These are phyloP conservation scores for Wickerhamiella brachini DNA, from an alignment of 805 yeast species.

Conservation along the genomic window DNA sequence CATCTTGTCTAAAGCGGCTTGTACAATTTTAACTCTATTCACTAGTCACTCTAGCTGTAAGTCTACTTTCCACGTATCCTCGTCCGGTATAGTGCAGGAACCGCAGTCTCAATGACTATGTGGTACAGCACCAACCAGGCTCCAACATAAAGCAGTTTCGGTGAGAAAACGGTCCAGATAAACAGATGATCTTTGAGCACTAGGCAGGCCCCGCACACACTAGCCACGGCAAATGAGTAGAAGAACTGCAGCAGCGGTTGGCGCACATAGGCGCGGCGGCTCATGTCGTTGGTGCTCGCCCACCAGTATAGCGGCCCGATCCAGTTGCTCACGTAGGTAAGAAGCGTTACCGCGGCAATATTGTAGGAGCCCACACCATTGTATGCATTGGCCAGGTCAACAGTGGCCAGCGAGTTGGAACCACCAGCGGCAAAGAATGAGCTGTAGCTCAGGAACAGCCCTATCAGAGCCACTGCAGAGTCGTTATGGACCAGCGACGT, in stretches of 20 bases:
- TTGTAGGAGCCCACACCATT: slow-evolving; percentile 70
- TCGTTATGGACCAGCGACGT: not conserved
- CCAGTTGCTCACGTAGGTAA: slow-evolving; percentile 78
- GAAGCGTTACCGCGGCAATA: slow-evolving; percentile 53
- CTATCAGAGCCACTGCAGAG: slow-evolving; percentile 16
- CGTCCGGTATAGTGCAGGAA: not conserved
- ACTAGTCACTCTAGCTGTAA: no score
- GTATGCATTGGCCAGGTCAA: slow-evolving; percentile 83
- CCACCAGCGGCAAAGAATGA: slow-evolving; percentile 80
- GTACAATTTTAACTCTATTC: no score
- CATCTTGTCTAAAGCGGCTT: no score
- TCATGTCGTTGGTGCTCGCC: slow-evolving; percentile 30
- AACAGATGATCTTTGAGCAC: slow-evolving; percentile 72
- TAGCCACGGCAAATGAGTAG: slow-evolving; percentile 8
- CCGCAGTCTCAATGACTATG: slow-evolving; percentile 10
- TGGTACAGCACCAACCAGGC: slow-evolving; percentile 43
- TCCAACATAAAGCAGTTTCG: slow-evolving; percentile 67
- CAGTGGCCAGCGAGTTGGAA: slow-evolving; percentile 82
- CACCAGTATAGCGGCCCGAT: slow-evolving; percentile 76
- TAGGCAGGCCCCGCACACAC: slow-evolving; percentile 41
- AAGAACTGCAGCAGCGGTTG: slow-evolving; percentile 23
- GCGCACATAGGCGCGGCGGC: not conserved
- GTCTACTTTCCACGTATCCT: not conserved
- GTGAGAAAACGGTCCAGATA: slow-evolving; percentile 96
- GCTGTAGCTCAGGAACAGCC: slow-evolving; percentile 52